Evolutionary conservation across 305 asterid species (phyloP).

Genomic region (Rubia peregrina): DNA sequence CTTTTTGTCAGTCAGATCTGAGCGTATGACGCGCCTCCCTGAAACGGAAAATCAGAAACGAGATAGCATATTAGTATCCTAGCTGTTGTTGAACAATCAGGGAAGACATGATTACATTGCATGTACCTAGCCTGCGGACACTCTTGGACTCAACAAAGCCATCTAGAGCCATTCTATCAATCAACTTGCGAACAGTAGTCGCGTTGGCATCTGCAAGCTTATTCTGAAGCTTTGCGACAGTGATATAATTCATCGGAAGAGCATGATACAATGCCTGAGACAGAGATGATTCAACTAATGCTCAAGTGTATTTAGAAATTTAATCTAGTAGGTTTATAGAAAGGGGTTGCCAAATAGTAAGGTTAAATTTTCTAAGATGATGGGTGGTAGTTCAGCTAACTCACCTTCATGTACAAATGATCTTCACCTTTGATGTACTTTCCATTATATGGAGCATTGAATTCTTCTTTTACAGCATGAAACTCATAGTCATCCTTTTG

Average conservation of each 20-base stretch:
- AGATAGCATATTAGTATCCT: slow-evolving; percentile 5
- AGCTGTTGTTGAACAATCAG: slow-evolving; percentile 7
- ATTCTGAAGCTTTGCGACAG: slow-evolving; percentile 57
- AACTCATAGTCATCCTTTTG: slow-evolving; percentile 63
- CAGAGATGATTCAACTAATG: slow-evolving; percentile 8
- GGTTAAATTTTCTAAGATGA: not conserved
- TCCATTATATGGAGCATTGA: slow-evolving; percentile 28
- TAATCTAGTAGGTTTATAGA: not conserved
- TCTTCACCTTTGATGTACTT: slow-evolving; percentile 29
- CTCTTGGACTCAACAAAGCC: slow-evolving; percentile 67
- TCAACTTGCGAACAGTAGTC: slow-evolving; percentile 57
- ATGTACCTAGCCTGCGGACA: slow-evolving; percentile 74
- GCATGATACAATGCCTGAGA: slow-evolving; percentile 84
- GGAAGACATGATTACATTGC: slow-evolving; percentile 10
- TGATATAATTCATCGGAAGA: slow-evolving; percentile 66
- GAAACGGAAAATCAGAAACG: slow-evolving; percentile 20
- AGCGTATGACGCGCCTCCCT: slow-evolving; percentile 91
- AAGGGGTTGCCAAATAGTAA: not conserved
- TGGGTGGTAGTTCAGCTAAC: not conserved
- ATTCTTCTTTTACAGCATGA: slow-evolving; percentile 80
- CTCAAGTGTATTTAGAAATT: not conserved
- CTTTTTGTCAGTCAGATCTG: slow-evolving; percentile 69
- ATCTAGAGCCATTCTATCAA: slow-evolving; percentile 81
- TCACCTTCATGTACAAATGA: slow-evolving; percentile 80
- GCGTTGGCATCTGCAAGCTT: slow-evolving; percentile 63